A percentile compares a stretch with the other conserved stretches of the same genome.
Evolutionary conservation across 202 grass and related monocot genomes (phyloP).

Genomic region (Elaeis oleifera): DNA sequence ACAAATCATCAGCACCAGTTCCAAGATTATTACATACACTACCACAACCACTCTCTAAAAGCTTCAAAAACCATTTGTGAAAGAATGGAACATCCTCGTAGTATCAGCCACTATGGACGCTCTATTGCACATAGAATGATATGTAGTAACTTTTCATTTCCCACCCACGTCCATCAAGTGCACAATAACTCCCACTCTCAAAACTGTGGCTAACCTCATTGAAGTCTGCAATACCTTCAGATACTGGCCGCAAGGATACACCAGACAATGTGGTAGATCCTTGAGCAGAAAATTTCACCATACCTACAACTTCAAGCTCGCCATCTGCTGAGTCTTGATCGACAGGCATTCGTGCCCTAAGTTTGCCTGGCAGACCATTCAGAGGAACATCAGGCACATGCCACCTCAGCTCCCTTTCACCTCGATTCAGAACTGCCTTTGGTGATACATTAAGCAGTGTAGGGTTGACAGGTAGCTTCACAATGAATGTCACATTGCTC

Average conservation of each 20-base stretch:
- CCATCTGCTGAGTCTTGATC: constrained; percentile 82
- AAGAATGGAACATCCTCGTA: no score
- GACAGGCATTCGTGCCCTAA: constrained; percentile 86
- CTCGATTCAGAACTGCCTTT: constrained; percentile 80
- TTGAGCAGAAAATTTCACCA: constrained; percentile 83
- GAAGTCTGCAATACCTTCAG: constrained; percentile 54
- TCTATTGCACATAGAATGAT: no score
- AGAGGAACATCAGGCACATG: constrained; percentile 78
- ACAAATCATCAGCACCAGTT: no score
- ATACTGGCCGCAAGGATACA: constrained; percentile 62
- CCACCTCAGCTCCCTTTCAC: constrained; percentile 85
- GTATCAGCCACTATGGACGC: no score
- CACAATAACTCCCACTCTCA: constrained; percentile 77
- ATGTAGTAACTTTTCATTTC: no score
- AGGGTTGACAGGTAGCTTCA: constrained; percentile 87
- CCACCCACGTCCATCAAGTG: constrained; percentile 24
- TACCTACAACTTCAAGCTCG: constrained; percentile 72
- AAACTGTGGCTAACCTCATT: constrained; percentile 78
- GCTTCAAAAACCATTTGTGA: no score
- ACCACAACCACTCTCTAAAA: no score
- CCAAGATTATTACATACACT: no score
- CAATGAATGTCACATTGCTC: constrained; percentile 69
- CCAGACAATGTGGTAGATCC: constrained; percentile 73
- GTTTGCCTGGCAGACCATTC: constrained; percentile 50
- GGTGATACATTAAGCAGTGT: constrained; percentile 79